Base-by-base conservation (phyloP, 1,139 yeast species). In the Debaryomycetaceae sp. region DNA sequence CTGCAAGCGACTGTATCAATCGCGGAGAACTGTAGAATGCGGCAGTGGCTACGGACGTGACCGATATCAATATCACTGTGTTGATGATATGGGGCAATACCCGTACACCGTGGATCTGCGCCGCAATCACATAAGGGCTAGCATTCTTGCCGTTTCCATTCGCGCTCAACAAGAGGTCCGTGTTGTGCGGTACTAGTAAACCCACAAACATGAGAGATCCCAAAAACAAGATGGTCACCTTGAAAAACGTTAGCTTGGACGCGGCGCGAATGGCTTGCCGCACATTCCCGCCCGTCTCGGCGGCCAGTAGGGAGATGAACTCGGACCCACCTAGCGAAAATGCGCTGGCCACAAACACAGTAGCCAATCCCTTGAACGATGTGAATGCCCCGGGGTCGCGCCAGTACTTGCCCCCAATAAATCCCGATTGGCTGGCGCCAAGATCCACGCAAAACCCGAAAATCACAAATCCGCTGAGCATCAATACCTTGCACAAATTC, bases 11-110 rank as follows among this genome's bases (percentile, higher is more conserved):
- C 3, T 50, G 44, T 27, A 49, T 32, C 2, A 53, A 47, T 35
- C 55, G 40, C 1, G 53, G 47, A 1, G 53, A 43, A 10, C 52
- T 53, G 28, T 45, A 49, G 5, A 49, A 53, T 6, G 49, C 43
- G 0, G 53, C 44, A 2, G 51, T 45, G 29, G 68, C 70, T 32
- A 64, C 69, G n/a, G 70, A 63, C 27, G 62, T 54, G 25, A 79
- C 80, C 10, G 87, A 77, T 30, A 78, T 54, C 52, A 80, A 56
- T 39, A 80, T 76, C 20, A 80, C 85, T 3, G 70, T 82, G 44
- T 80, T 80, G 64, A 80, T 70, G 31, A 80, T 72, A 26, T 78
- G 71, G 14, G 87, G 81, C 21, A 80, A 55, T 23, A 73, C 82
- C 30, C 50, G 50, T 39, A 77, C 64, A 27, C 78, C 73, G 27